Evolutionary conservation across 331 rosid species (phyloP).

Genomic region (Rhamnella rubrinervis): DNA sequence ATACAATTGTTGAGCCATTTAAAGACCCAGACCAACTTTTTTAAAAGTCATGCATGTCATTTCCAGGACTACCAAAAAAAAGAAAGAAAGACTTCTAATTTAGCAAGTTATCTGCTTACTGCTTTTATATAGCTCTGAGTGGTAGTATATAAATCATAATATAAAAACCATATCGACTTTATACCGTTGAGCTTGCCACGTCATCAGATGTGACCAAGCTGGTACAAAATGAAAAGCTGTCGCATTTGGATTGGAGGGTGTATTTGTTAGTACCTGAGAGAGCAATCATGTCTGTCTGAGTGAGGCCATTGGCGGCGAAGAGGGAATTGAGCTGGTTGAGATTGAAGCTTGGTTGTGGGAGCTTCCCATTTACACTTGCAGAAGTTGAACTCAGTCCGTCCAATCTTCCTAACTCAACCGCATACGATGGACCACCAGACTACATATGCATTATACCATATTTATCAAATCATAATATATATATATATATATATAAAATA

Average conservation of each 20-base stretch:
- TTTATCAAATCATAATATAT: no score
- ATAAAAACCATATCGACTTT: no score
- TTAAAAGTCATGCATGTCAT: no score
- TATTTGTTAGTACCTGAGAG: conserved; percentile 66
- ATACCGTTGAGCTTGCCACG: no score
- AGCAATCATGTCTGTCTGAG: conserved; percentile 83
- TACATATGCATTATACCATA: conserved; percentile 11
- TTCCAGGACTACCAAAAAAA: no score
- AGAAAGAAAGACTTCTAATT: no score
- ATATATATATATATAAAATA: background rate
- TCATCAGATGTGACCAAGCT: no score
- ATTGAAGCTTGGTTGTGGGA: conserved; percentile 64
- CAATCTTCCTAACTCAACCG: conserved; percentile 83
- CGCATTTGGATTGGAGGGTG: background rate
- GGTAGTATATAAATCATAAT: no score
- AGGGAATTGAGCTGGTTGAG: conserved; percentile 71
- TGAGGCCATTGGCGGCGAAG: conserved; percentile 55
- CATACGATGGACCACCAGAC: conserved; percentile 88
- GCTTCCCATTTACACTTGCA: conserved; percentile 64
- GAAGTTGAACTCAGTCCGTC: conserved; percentile 72
- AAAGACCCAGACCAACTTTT: no score
- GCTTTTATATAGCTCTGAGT: no score
- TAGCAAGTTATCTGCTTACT: no score
- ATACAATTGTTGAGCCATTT: no score
- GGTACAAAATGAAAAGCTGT: background rate